phyloP scores from a whole-genome alignment of 257 asterid species.

The Cordia subcordata region DNA sequence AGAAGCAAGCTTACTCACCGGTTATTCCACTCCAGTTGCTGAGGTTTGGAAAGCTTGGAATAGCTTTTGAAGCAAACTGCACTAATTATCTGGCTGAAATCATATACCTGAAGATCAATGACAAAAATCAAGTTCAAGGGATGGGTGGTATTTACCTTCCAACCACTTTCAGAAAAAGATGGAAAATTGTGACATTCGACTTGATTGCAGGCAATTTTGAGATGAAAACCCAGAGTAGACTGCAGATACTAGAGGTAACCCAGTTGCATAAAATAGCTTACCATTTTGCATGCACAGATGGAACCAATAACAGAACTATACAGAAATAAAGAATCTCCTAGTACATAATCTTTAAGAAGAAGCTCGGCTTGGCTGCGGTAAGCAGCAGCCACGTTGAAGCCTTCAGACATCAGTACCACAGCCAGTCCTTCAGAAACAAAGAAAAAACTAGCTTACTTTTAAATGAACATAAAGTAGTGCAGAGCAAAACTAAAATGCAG shows the following conservation, averaged over 20 bases:
- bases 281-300: slow-evolving; percentile 65
- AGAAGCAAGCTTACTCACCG: slow-evolving; percentile 41
- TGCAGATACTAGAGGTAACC: too few relatives aligned
- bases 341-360: slow-evolving; percentile 40
- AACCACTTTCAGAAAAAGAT: not conserved
- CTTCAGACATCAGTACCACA: not conserved
- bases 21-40: slow-evolving; percentile 77
- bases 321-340: slow-evolving; percentile 39
- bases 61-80: slow-evolving; percentile 56
- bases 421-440: too few relatives aligned
- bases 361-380: slow-evolving; percentile 45
- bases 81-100: slow-evolving; percentile 48
- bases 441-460: too few relatives aligned
- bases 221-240: too few relatives aligned
- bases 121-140: slow-evolving; percentile 1
- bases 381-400: not conserved
- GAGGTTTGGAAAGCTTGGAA: slow-evolving; percentile 40
- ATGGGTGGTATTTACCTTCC: not conserved
- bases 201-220: not conserved
- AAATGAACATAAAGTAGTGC: too few relatives aligned
- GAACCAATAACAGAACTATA: slow-evolving; percentile 53
- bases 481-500: too few relatives aligned
- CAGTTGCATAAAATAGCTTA: too few relatives aligned
- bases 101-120: slow-evolving; percentile 53
- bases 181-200: not conserved